phyloP scores from a whole-genome alignment of 83 land plant genomes.

The Diphasiastrum complanatum region DNA sequence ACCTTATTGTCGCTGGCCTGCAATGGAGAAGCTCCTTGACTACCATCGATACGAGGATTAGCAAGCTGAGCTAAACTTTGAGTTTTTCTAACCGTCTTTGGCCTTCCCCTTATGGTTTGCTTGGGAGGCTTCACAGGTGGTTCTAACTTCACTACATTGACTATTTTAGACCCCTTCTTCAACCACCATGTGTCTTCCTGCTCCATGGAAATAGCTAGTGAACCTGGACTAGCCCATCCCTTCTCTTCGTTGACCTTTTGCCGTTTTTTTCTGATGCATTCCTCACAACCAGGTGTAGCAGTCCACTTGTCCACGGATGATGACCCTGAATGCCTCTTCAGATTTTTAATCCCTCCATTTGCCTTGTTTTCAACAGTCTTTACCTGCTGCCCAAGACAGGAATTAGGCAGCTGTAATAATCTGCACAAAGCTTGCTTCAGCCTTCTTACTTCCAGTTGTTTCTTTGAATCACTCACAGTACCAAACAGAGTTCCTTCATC shows the following conservation, averaged over 20 bases:
- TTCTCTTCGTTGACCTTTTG: conserved; percentile 62
- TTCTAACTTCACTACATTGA: conserved; percentile 58
- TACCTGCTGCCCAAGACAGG: conserved; percentile 16
- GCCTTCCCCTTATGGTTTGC: conserved; percentile 67
- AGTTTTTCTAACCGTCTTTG: conserved; percentile 71
- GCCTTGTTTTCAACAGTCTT: conserved; percentile 12
- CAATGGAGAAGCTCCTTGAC: conserved; percentile 89
- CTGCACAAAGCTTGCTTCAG: conserved; percentile 54
- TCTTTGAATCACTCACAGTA: conserved; percentile 15
- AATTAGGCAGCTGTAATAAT: conserved; percentile 52
- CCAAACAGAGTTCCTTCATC: background rate
- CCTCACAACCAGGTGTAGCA: conserved; percentile 82
- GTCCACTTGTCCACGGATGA: conserved; percentile 33
- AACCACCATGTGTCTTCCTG: conserved; percentile 85
- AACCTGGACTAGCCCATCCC: conserved; percentile 28
- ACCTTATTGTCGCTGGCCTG: conserved; percentile 64
- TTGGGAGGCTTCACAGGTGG: conserved; percentile 61
- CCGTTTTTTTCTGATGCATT: conserved; percentile 64
- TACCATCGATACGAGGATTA: conserved; percentile 75
- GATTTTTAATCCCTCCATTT: conserved; percentile 28
- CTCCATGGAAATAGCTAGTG: conserved; percentile 37
- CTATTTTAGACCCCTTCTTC: conserved; percentile 52
- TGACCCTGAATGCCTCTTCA: conserved; percentile 37
- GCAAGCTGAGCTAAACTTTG: conserved; percentile 84
- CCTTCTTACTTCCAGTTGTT: conserved; percentile 39